Conservation (phyloP, 2,329 filamentous ascomycete species). For the Lojkania enalia region DNA sequence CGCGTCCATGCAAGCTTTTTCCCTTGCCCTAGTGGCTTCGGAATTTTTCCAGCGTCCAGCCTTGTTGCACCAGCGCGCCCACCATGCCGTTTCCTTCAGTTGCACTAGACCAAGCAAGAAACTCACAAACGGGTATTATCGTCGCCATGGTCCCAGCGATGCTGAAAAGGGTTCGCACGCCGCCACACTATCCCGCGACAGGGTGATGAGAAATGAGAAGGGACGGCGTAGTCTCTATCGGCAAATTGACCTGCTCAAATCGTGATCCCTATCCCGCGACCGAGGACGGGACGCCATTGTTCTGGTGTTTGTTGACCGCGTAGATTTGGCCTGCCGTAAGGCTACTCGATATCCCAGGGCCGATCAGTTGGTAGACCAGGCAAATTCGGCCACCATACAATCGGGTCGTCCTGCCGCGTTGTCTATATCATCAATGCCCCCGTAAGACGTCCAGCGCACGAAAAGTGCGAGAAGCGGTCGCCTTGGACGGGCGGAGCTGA, state of each 20-base stretch:
- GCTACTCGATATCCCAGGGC: background rate
- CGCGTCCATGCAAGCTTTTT: conserved; percentile 22
- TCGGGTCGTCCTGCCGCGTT: too few species aligned
- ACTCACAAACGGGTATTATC: conserved; percentile 6
- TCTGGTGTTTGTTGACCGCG: background rate
- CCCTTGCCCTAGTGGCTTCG: conserved; percentile 14
- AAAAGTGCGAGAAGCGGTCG: conserved; percentile 1
- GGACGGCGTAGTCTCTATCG: background rate
- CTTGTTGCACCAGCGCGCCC: conserved; percentile 11
- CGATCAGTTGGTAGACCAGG: too few species aligned
- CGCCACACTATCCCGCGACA: background rate
- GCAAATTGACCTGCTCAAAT: too few species aligned
- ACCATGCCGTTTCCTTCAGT: conserved; percentile 9
- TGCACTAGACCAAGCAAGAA: conserved; percentile 8
- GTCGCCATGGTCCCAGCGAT: too few species aligned
- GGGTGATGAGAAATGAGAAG: background rate
- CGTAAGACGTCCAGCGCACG: too few species aligned
- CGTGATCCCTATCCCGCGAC: too few species aligned
- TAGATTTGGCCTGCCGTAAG: background rate
- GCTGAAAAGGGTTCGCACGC: background rate
- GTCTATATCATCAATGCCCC: too few species aligned
- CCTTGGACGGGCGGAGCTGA: conserved; percentile 5
- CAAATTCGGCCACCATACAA: too few species aligned
- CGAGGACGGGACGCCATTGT: too few species aligned
- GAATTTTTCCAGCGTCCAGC: conserved; percentile 20